Percentiles rank a stretch among this genome's conserved stretches.
Evolutionary conservation across 306 rosid species (phyloP).

Genomic region (Malus fusca): DNA sequence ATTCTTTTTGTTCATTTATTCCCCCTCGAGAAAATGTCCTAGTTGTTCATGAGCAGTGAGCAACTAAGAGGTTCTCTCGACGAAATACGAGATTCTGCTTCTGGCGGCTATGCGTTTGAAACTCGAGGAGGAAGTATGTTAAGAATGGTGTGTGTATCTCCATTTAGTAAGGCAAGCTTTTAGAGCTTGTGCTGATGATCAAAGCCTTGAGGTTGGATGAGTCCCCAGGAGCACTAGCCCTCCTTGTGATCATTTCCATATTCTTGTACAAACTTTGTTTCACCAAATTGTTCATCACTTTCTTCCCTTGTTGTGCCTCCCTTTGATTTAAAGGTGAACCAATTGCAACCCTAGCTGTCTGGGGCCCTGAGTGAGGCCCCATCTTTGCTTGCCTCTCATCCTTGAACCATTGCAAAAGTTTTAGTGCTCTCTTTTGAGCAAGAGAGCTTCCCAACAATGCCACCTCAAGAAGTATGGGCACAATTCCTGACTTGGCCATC

Average conservation of each 20-base stretch:
- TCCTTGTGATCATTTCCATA: constrained; percentile 67
- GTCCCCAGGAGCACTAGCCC: constrained; percentile 61
- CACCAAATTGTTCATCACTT: constrained; percentile 87
- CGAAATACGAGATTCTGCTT: too few relatives aligned
- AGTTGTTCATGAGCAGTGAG: too few relatives aligned
- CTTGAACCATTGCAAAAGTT: constrained; percentile 79
- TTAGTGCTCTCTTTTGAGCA: constrained; percentile 83
- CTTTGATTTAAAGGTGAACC: constrained; percentile 53
- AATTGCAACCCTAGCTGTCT: constrained; percentile 45
- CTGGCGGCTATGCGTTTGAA: too few relatives aligned
- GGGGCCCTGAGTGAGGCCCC: constrained; percentile 97
- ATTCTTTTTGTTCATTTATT: not conserved
- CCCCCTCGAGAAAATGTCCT: too few relatives aligned
- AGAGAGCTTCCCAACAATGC: constrained; percentile 71
- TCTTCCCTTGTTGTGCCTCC: constrained; percentile 60
- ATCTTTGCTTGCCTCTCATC: constrained; percentile 65
- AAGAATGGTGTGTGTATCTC: not conserved
- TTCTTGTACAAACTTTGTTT: constrained; percentile 75
- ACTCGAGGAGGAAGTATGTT: too few relatives aligned
- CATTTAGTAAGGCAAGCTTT: constrained; percentile 71
- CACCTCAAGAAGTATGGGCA: constrained; percentile 64
- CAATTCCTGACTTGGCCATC: constrained; percentile 69
- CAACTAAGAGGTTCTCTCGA: too few relatives aligned
- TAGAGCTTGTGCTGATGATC: constrained; percentile 85
- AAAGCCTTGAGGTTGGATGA: constrained; percentile 53